Evolutionary conservation across 2,329 filamentous ascomycete genomes (phyloP).

Genomic region (Karstenula rhodostoma): DNA sequence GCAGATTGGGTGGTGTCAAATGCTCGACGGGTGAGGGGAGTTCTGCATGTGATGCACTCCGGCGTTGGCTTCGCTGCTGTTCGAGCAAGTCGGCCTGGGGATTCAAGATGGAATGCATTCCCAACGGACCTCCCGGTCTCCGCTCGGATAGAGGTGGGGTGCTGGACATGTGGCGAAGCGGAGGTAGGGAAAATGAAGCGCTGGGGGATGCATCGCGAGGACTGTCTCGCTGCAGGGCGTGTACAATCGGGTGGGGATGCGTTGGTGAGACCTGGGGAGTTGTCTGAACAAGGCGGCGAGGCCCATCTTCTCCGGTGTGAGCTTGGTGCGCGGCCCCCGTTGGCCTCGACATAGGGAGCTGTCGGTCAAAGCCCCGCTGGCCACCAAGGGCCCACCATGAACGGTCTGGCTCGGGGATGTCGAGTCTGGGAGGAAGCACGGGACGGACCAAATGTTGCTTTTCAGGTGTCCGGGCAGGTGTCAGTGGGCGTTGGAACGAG

Average conservation of each 20-base stretch:
- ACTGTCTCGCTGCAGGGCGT: conserved; percentile 32
- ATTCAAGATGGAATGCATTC: conserved; percentile 58
- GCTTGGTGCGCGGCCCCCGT: conserved; percentile 32
- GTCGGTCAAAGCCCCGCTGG: conserved; percentile 44
- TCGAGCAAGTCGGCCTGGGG: conserved; percentile 48
- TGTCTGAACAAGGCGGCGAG: conserved; percentile 24
- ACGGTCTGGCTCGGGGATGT: conserved; percentile 30
- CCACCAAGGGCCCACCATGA: conserved; percentile 45
- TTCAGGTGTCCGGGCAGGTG: conserved; percentile 41
- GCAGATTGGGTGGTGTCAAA: conserved; percentile 43
- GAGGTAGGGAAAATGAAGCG: conserved; percentile 40
- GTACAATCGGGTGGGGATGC: conserved; percentile 35
- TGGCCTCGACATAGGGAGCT: conserved; percentile 40
- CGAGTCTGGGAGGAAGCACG: conserved; percentile 16
- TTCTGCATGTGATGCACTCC: conserved; percentile 55
- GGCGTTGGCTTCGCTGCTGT: conserved; percentile 44
- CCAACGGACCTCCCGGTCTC: conserved; percentile 47
- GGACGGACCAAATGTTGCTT: conserved; percentile 29
- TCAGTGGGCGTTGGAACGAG: conserved; percentile 39
- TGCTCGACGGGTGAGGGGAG: conserved; percentile 50
- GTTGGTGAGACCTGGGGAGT: conserved; percentile 41
- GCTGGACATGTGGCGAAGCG: conserved; percentile 44
- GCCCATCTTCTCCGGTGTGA: conserved; percentile 19
- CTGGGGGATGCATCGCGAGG: conserved; percentile 28
- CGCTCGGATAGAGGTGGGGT: conserved; percentile 43